Base-by-base conservation (phyloP, 2,329 filamentous ascomycete genomes). In the Sclerotinia spermophila region DNA sequence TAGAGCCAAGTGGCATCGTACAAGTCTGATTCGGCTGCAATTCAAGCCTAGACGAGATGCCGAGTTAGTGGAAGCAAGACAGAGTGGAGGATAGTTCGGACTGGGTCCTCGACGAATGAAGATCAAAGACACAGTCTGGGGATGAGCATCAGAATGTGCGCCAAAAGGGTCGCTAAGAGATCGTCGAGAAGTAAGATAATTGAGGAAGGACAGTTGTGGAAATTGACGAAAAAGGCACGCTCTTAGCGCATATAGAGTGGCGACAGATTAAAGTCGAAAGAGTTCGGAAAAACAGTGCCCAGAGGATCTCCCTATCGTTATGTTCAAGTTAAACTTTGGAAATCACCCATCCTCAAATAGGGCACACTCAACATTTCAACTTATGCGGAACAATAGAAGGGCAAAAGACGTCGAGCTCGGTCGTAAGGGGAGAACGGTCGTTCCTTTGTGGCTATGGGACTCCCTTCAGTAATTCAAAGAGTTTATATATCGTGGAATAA, bases 211-310 rank as follows among this genome's bases (percentile, higher is more conserved):
- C 27, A 55, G 17, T 21, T 10, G 45, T n/a, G 24, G 13, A n/a
- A n/a, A 11, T 0, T n/a, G 5, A 0, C 10, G 3, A 21, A 55
- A 10, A 5, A 21, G 17, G 17, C 17, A 1, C 27, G 4, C 5
- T 5, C 0, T 8, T 15, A 21, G 1, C 27, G 15, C 2, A 19
- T 30, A n/a, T 19, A n/a, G 6, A 19, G 53, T 21, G 17, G 19
- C 33, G 27, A 27, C n/a, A n/a, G 30, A 35, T 33, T 7, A 1
- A 5, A 30, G 11, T 35, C 3, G 2, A 56, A 33, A 55, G 8
- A 2, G 4, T 10, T 10, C 21, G 21, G 24, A 10, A 4, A 24
- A 48, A 48, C 0, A 13, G 24, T 13, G 10, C 24, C 24, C n/a
- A 48, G 7, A 10, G 10, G n/a, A 13, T 10, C 0, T 48, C 24